These are phyloP conservation scores for Podospora australis DNA, from an alignment of 495 filamentous ascomycete species.

Conservation along the genomic window DNA sequence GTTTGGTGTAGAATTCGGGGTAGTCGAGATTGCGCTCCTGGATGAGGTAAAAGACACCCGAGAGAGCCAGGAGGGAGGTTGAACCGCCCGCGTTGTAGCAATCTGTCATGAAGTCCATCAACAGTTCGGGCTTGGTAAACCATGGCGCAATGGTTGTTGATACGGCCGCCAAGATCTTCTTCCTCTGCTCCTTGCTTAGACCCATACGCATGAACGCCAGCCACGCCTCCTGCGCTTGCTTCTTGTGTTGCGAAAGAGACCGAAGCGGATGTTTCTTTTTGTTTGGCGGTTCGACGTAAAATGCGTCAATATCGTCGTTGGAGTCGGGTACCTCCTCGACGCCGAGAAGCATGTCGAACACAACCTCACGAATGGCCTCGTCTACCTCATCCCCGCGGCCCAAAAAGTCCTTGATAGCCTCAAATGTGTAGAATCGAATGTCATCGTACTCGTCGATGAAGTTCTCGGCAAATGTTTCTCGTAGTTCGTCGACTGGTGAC, in stretches of 20 bases:
- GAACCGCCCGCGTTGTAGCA: conserved; percentile 82
- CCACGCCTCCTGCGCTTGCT: conserved; percentile 78
- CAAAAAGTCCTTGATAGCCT: conserved; percentile 48
- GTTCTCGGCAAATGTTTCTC: conserved; percentile 65
- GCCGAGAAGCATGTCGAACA: conserved; percentile 57
- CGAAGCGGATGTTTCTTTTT: conserved; percentile 47
- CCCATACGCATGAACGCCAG: conserved; percentile 63
- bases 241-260: conserved; percentile 59
- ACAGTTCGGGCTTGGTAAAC: conserved; percentile 75
- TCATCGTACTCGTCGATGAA: conserved; percentile 78
- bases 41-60: conserved; percentile 92
- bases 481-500: conserved; percentile 48
- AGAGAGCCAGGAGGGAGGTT: conserved; percentile 78
- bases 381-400: conserved; percentile 28
- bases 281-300: conserved; percentile 50
- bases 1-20: conserved; percentile 85
- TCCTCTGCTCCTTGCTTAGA: conserved; percentile 66
- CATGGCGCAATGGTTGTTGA: conserved; percentile 73
- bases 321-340: conserved; percentile 58
- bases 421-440: conserved; percentile 73
- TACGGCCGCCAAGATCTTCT: conserved; percentile 67
- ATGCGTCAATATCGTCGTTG: conserved; percentile 57
- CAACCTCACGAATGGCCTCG: conserved; percentile 42
- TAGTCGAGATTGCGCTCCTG: conserved; percentile 92
- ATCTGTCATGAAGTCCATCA: conserved; percentile 98